Evolutionary conservation across 2,329 filamentous ascomycete species (phyloP).

Genomic region (Aspergillus persii): DNA sequence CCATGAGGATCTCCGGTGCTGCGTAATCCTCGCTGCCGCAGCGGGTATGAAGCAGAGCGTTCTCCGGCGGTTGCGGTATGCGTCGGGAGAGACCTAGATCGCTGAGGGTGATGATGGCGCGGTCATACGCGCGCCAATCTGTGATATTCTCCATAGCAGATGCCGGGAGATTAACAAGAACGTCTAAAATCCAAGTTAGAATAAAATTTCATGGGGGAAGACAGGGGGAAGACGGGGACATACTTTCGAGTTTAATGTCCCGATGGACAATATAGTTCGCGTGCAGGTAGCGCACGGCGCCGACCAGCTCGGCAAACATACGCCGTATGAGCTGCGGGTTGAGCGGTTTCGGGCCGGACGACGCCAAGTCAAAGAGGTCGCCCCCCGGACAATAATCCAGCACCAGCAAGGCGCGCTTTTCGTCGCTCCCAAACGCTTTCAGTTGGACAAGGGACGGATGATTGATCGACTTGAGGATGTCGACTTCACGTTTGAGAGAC

Average conservation of each 20-base stretch:
- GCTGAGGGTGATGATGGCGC: conserved; percentile 82
- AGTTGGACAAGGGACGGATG: conserved; percentile 90
- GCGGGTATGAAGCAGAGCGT: conserved; percentile 85
- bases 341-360: conserved; percentile 65
- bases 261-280: conserved; percentile 84
- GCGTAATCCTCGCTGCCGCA: conserved; percentile 98
- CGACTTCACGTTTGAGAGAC: conserved; percentile 88
- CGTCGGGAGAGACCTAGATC: conserved; percentile 87
- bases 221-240: conserved; percentile 35
- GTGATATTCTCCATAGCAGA: conserved; percentile 63
- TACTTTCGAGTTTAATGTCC: conserved; percentile 98
- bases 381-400: conserved; percentile 91
- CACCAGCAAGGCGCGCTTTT: conserved; percentile 77
- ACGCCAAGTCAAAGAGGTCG: conserved; percentile 91
- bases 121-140: conserved; percentile 73
- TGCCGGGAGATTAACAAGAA: conserved; percentile 80
- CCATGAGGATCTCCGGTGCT: conserved; percentile 92
- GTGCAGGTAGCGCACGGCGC: conserved; percentile 83
- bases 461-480: conserved; percentile 83
- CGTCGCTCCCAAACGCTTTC: conserved; percentile 86
- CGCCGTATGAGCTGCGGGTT: conserved; percentile 70
- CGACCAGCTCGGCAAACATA: conserved; percentile 86
- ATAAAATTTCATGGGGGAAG: neutral
- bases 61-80: conserved; percentile 69
- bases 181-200: conserved; percentile 57